Evolutionary conservation across 768 basidiomycete species (phyloP), one percentile per base, ranked within the genome.

Genomic region (Suillus discolor): DNA sequence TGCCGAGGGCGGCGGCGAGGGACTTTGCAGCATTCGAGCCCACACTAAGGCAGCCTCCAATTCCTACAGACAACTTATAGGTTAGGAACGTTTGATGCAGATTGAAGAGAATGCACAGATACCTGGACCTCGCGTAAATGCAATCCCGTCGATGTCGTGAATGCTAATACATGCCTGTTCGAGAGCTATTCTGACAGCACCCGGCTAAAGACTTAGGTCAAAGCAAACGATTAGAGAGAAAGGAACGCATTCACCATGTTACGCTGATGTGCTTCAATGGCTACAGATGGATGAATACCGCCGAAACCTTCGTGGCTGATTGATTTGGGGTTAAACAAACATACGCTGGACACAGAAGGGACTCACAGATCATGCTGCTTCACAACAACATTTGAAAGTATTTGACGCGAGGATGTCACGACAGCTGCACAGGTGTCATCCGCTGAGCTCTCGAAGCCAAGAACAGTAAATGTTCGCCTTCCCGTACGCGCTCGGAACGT

Each of bases 371-470:
- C 72, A 67, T 92, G 84, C 73, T 99, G 96, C 73, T 91, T 93
- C 45, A 93, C 79, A 66, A 99, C 90, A 6, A 98, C 85, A 74
- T 96, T 97, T 3, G 94, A 89, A 62, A 92, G 86, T 47, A 99
- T 82, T 72, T 81, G 72, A 23, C 87, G 84, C 9, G 85, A 79
- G 1, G 90, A 91, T 23, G 86, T 85, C 42, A 99, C 91, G 60
- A 99, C 82, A 0, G 96, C 91, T 18, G 90, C 94, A 71, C 95
- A 97, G 1, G 95, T 93, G 73, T 99, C 97, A 75, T 99, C 97
- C 16, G 95, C 94, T 15, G 94, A 96, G 2, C 90, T 89, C 77
- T 97, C 96, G 44, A 97, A 71, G 9, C 87, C 91, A 9, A 93
- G 83, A 16, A 93, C 87, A 1, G 86, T 91, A 71, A 92, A 88